Evolutionary conservation across 228 moss, liverwort and hornwort genomes (phyloP), one percentile per base, ranked within the genome.

Genomic region (Sphagnum magellanicum): DNA sequence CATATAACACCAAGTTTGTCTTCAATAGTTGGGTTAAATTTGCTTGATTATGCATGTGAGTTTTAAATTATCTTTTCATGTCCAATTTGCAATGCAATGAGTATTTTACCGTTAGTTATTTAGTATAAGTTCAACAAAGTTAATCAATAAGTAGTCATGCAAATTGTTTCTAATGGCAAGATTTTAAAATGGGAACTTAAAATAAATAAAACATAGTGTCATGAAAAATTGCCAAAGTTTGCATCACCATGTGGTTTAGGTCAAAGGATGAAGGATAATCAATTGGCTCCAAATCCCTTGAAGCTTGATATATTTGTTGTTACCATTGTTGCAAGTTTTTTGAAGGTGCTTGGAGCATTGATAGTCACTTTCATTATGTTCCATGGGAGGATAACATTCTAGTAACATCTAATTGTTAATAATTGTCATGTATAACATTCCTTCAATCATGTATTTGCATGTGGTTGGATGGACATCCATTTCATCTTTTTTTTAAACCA

Each of bases 311-410:
- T 7, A 49, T 32, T 1, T 32, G 0, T 32, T 32, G 47, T 65
- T 65, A 48, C 16, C 53, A 11, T 14, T 4, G 3, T 5, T 16
- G 69, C 61, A 89, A 85, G 50, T 95, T 95, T 70, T 53, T 95
- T 68, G 79, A 90, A 72, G 95, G 95, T n/a, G 87, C 89, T 17
- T 92, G 92, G 87, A 92, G 87, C 78, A 89, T 92, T 78, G 95
- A 95, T 63, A 79, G 90, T 65, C 95, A 95, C 70, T 95, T 95
- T 71, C 95, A 81, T 57, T 77, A 74, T 53, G 59, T 90, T 32
- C 90, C 92, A 5, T 52, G 89, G 13, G 87, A 89, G 63, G 66
- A 79, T 50, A 95, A 95, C 64, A 49, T 95, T 4, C 92, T 90
- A 4, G 88, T 88, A 77, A 17, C 74, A 12, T 1, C 53, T 1